These are phyloP conservation scores for Cryptococcus hybrid DNA, from an alignment of 1,284 basidiomycete genomes.

Conservation along the genomic window DNA sequence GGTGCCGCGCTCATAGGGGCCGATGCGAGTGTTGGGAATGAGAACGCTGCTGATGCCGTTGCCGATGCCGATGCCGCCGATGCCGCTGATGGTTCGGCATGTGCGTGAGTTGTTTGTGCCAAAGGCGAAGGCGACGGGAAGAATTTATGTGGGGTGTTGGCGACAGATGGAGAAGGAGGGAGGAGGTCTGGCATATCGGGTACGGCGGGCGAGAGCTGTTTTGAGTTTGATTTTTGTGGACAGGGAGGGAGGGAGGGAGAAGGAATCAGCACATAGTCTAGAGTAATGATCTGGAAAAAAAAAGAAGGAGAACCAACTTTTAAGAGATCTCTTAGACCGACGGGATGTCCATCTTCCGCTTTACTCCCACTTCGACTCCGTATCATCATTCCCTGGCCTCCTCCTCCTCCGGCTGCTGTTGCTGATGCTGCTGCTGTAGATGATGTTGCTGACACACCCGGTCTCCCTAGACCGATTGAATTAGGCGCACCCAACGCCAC, in stretches of 20 bases:
- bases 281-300: no score
- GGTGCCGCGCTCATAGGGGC: no score
- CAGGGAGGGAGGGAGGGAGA: not conserved
- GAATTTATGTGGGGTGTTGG: constrained; percentile 32
- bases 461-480: constrained; percentile 6
- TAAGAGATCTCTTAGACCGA: constrained; percentile 43
- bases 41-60: not conserved
- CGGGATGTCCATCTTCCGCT: constrained; percentile 25
- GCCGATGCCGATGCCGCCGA: not conserved
- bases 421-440: not conserved
- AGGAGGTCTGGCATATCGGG: constrained; percentile 58
- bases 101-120: constrained; percentile 15
- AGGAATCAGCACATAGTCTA: no score
- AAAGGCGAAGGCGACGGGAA: constrained; percentile 55
- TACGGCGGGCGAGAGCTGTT: constrained; percentile 38
- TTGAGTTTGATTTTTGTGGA: not conserved
- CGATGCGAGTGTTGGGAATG: not conserved
- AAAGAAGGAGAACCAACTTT: constrained; percentile 26
- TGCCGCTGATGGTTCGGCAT: not conserved
- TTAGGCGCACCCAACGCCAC: no score
- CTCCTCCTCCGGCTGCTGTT: constrained; percentile 4
- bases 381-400: constrained; percentile 10
- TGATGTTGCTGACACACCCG: not conserved
- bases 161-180: constrained; percentile 68
- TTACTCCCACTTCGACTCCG: constrained; percentile 38